These are phyloP conservation scores for Fusarium sp. DNA, from an alignment of 2,329 filamentous ascomycete species.

Conservation along the genomic window DNA sequence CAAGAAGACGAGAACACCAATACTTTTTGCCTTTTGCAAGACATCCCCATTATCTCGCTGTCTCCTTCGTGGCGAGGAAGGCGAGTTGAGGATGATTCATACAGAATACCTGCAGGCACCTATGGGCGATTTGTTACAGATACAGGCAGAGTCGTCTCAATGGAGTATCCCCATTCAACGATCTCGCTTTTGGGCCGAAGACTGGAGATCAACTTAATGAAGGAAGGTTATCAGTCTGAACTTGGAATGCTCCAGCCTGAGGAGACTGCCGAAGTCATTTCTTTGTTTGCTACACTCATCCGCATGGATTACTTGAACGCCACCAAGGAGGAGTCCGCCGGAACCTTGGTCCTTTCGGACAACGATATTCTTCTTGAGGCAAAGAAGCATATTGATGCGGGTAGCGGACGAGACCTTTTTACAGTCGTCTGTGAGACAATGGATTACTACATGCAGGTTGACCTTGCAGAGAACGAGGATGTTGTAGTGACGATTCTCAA, in stretches of 20 bases:
- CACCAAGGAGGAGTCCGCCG: conserved; percentile 33
- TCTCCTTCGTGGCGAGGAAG: conserved; percentile 58
- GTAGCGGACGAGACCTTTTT: conserved; percentile 78
- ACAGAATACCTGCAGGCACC: conserved; percentile 74
- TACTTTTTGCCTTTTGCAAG: conserved; percentile 73
- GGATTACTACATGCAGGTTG: conserved; percentile 74
- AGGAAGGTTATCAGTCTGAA: conserved; percentile 64
- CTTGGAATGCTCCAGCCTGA: conserved; percentile 67
- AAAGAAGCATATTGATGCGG: conserved; percentile 60
- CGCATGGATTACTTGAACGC: conserved; percentile 59
- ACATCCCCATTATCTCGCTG: conserved; percentile 71
- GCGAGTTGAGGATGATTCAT: conserved; percentile 59
- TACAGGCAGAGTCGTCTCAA: conserved; percentile 77
- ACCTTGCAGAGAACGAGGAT: conserved; percentile 66
- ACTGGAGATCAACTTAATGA: conserved; percentile 73
- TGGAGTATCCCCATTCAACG: conserved; percentile 83
- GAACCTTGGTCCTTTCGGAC: conserved; percentile 50
- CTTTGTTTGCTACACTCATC: conserved; percentile 78
- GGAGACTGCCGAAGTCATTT: conserved; percentile 78
- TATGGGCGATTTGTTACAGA: conserved; percentile 81
- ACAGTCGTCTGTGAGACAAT: conserved; percentile 86
- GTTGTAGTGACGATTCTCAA: conserved; percentile 73
- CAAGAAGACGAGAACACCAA: conserved; percentile 90
- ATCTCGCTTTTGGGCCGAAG: conserved; percentile 83
- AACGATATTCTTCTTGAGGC: conserved; percentile 64